Base-by-base conservation (phyloP, 2,329 filamentous ascomycete species). In the Trichoderma koningii region DNA sequence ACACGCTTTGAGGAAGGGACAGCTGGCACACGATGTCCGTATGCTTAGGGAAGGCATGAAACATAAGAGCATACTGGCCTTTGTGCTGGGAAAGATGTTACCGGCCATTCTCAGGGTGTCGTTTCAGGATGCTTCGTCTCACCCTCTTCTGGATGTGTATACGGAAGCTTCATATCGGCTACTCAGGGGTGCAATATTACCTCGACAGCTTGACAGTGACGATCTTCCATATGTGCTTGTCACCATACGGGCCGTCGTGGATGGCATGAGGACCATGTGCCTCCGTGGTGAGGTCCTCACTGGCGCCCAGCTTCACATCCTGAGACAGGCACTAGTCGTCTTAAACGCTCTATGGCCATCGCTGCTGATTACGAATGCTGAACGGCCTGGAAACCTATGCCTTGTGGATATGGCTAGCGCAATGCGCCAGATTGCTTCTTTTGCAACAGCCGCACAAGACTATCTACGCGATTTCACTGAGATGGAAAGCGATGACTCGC, bases 31-130 rank as follows among this genome's bases (percentile, higher is more conserved):
- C 6, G 82, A 86, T 69, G 73, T 77, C 30, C 69, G 65, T 5
- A 80, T 86, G 57, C 69, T 87, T 21, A 73, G 73, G 42, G 76
- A 76, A 62, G 82, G 82, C n/a, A 81, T 86, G 80, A 74, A 72
- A n/a, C 77, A 82, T 47, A 60, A 66, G 7, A 72, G 71, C 2
- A 78, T 87, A 26, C 70, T 80, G 51, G 72, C 72, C 0, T 87
- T 87, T 67, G 73, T 83, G 64, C 62, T 86, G 30, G 73, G 76
- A 30, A 81, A 78, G 55, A 86, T 87, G 82, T 68, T 87, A 3
- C 84, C 85, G 0, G 81, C 83, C n/a, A 76, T 83, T 5, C 72
- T 86, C 14, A 75, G 71, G 51, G 78, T 80, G 1, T 75, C 76
- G 0, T 69, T 75, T 12, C 68, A 71, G 7, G 73, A 72, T 12